Conservation (phyloP, 768 basidiomycete genomes). For the Termitomyces sp. region DNA sequence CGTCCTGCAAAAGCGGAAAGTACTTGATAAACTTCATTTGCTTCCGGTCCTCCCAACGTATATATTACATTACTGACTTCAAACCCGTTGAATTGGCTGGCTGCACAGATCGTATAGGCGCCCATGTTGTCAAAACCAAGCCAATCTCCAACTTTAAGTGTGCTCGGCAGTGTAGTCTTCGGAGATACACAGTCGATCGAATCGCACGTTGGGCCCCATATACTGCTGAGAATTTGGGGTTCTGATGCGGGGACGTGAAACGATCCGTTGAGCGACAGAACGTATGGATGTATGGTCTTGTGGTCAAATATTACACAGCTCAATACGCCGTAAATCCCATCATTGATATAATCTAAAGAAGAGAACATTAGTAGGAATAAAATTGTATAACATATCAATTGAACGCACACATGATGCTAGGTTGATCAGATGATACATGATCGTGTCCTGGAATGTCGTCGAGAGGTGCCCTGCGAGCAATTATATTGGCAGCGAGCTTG, state of each 20-base stretch:
- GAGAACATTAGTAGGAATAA: constrained; percentile 3
- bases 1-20: constrained; percentile 41
- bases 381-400: neutral
- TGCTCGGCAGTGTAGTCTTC: constrained; percentile 53
- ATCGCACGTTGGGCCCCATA: constrained; percentile 99
- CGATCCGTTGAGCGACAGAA: constrained; percentile 64
- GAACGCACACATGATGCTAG: constrained; percentile 85
- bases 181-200: constrained; percentile 90
- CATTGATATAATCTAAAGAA: constrained; percentile 91
- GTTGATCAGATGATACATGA: constrained; percentile 28
- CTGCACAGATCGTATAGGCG: constrained; percentile 95
- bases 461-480: constrained; percentile 73
- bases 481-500: constrained; percentile 87
- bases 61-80: constrained; percentile 76
- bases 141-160: constrained; percentile 92
- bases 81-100: constrained; percentile 94
- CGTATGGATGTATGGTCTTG: constrained; percentile 79
- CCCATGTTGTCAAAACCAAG: constrained; percentile 98
- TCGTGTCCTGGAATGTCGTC: constrained; percentile 22
- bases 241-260: constrained; percentile 49
- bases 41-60: constrained; percentile 57
- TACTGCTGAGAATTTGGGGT: constrained; percentile 51
- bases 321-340: constrained; percentile 96
- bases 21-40: constrained; percentile 42
- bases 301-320: constrained; percentile 98